phyloP scores from a whole-genome alignment of 495 filamentous ascomycete genomes.

The Staphylotrichum tortipilum region DNA sequence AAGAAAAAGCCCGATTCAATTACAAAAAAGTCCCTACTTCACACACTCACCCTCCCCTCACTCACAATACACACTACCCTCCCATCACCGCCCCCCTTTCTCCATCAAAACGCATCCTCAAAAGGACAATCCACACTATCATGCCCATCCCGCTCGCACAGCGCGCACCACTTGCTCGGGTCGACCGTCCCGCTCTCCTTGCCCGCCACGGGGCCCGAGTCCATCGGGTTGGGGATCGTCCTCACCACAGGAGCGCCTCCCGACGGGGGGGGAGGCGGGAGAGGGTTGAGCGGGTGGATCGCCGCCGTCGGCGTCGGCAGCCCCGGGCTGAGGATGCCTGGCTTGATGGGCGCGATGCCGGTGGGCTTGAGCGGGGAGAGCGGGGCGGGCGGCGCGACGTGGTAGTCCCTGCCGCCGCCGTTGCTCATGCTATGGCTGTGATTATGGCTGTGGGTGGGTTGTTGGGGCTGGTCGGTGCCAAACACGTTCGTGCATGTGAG shows the following conservation, averaged over 20 bases:
- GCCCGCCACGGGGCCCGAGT: conserved; percentile 64
- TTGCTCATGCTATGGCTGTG: not conserved
- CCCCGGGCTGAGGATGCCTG: not conserved
- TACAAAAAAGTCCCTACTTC: not conserved
- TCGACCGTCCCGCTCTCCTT: conserved; percentile 75
- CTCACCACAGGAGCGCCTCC: conserved; percentile 10
- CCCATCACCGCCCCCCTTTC: not conserved
- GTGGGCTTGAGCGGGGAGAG: conserved; percentile 40
- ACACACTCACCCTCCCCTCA: not conserved
- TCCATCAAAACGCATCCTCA: conserved; percentile 58
- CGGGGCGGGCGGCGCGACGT: conserved; percentile 39
- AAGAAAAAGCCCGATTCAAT: not conserved
- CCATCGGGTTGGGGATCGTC: conserved; percentile 54
- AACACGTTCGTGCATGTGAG: conserved; percentile 88
- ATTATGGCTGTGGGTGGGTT: conserved; percentile 28
- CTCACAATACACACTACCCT: not conserved
- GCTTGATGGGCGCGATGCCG: conserved; percentile 17
- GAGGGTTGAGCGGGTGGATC: too few species aligned
- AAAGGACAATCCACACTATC: conserved; percentile 93
- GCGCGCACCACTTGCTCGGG: conserved; percentile 86
- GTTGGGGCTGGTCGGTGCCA: conserved; percentile 37
- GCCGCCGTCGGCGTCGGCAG: not conserved
- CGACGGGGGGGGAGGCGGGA: too few species aligned
- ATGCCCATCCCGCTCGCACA: conserved; percentile 94
- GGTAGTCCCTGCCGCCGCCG: conserved; percentile 13